phyloP scores from a whole-genome alignment of 352 stramenopile genomes.

The Phytophthora lateralis region DNA sequence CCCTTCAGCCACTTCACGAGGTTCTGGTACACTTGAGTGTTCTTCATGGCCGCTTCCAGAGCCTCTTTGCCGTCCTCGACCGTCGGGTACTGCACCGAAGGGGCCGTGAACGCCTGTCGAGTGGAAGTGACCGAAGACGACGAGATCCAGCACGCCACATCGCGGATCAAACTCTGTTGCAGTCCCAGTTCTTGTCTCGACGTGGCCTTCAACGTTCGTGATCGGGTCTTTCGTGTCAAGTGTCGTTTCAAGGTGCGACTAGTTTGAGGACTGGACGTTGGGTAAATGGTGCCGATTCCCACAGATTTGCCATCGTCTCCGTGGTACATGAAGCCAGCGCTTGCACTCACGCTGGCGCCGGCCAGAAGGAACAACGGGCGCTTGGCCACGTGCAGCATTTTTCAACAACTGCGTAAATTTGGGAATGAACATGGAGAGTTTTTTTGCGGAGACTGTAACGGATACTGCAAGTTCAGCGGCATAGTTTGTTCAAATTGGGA shows the following conservation, averaged over 20 bases:
- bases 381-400: conserved; percentile 54
- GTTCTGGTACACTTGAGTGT: conserved; percentile 43
- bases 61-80: conserved; percentile 21
- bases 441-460: conserved; percentile 5
- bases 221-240: conserved; percentile 18
- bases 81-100: conserved; percentile 12
- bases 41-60: conserved; percentile 20
- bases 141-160: conserved; percentile 72
- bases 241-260: conserved; percentile 20
- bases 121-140: conserved; percentile 63
- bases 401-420: conserved; percentile 1
- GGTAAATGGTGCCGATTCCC: neutral
- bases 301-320: conserved; percentile 41
- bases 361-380: conserved; percentile 61
- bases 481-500: conserved; percentile 17
- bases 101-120: conserved; percentile 57
- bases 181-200: conserved; percentile 65
- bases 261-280: neutral
- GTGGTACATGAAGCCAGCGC: conserved; percentile 55
- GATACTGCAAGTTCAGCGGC: conserved; percentile 11
- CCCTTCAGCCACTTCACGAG: conserved; percentile 57
- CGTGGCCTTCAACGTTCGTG: conserved; percentile 37
- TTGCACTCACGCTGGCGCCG: conserved; percentile 55
- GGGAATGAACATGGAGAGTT: conserved; percentile 12
- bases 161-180: conserved; percentile 71